These are phyloP conservation scores for Lactifluus volemus DNA, from an alignment of 768 basidiomycete species.

Conservation along the genomic window DNA sequence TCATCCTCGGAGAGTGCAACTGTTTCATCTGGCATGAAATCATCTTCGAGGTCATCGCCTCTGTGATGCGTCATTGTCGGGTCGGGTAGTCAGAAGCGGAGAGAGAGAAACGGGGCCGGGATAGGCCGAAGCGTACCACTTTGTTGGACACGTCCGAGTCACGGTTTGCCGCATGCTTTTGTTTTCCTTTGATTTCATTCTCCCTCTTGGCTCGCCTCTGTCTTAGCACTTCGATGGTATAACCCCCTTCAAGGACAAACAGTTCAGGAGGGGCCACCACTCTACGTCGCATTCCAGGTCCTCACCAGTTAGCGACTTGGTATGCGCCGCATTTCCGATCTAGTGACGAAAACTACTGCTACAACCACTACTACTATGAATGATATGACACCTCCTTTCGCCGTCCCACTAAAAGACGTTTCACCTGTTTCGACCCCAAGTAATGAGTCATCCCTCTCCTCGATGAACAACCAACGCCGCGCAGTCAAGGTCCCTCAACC, in stretches of 20 bases:
- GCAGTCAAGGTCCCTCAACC: conserved; percentile 31
- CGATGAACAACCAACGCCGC: background rate
- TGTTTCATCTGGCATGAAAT: conserved; percentile 63
- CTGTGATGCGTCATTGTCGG: conserved; percentile 30
- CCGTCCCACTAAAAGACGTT: background rate
- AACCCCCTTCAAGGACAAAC: background rate
- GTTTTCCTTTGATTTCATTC: background rate
- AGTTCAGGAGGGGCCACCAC: background rate
- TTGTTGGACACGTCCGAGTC: too few species aligned
- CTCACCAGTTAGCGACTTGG: background rate
- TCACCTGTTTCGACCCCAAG: background rate
- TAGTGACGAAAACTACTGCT: conserved; percentile 8
- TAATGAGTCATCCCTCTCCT: background rate
- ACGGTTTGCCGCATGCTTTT: background rate
- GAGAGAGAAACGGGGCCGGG: background rate
- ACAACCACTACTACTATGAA: conserved; percentile 11
- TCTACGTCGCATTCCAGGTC: background rate
- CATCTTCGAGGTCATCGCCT: conserved; percentile 80
- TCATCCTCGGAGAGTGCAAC: conserved; percentile 60
- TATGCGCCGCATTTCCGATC: conserved; percentile 11
- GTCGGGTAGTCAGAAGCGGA: too few species aligned
- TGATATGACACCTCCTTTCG: background rate
- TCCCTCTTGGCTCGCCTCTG: background rate
- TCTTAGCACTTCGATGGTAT: conserved; percentile 9
- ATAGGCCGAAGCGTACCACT: background rate